Evolutionary conservation across 192 early-diverging fungal species (phyloP).

Genomic region (Neocallimastix lanati): DNA sequence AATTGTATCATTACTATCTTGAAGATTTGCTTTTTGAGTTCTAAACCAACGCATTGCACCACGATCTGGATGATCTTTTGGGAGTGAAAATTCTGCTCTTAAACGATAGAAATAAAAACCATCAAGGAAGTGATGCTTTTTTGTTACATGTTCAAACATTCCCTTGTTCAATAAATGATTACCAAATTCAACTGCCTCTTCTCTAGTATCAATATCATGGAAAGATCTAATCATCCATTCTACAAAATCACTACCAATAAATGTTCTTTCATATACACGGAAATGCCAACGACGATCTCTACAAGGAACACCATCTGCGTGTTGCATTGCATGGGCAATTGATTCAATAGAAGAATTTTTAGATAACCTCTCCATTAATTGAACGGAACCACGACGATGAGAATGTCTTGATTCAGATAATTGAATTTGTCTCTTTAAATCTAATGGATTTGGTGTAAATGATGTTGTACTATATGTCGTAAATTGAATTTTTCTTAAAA

Average conservation of each 20-base stretch:
- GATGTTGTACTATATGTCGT: neutral
- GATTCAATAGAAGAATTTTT: conserved; percentile 19
- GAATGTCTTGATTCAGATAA: neutral
- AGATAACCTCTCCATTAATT: conserved; percentile 14
- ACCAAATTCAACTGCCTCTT: conserved; percentile 60
- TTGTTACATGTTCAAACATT: conserved; percentile 37
- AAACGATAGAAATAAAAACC: conserved; percentile 78
- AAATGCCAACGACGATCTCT: conserved; percentile 76
- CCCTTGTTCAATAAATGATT: conserved; percentile 57
- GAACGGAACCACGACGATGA: neutral
- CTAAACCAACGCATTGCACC: conserved; percentile 17
- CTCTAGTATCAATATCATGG: conserved; percentile 49
- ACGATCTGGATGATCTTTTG: neutral
- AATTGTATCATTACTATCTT: neutral
- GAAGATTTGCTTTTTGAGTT: conserved; percentile 9
- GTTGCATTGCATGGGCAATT: conserved; percentile 52
- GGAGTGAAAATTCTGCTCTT: conserved; percentile 23
- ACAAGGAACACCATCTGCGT: conserved; percentile 42
- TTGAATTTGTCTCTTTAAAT: neutral
- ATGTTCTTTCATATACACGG: conserved; percentile 42
- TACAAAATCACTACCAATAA: conserved; percentile 67
- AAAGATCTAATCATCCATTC: conserved; percentile 73
- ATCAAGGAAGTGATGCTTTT: conserved; percentile 57
- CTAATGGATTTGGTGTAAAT: conserved; percentile 4
- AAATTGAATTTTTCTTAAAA: neutral